Percentiles rank a stretch among this genome's conserved stretches.
phyloP scores from a whole-genome alignment of 2,329 filamentous ascomycete genomes.

The Alternaria angustiovoidea region DNA sequence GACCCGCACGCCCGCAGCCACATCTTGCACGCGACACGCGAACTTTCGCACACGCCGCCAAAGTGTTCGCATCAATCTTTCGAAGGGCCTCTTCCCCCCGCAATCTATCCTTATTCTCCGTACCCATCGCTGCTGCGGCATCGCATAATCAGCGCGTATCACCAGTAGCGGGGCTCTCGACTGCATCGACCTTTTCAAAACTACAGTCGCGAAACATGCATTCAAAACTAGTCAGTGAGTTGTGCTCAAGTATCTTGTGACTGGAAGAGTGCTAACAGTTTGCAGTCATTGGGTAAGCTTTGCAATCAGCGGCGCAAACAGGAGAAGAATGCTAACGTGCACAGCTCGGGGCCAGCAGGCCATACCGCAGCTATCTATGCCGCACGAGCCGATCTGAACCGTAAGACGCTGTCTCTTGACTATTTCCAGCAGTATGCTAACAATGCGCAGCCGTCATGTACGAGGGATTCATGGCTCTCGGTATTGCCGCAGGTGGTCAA shows the following conservation, averaged over 20 bases:
- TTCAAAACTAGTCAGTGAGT: constrained; percentile 87
- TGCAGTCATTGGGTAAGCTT: constrained; percentile 49
- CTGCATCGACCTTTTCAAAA: constrained; percentile 47
- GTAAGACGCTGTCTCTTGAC: constrained; percentile 53
- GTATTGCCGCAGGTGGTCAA: constrained; percentile 94
- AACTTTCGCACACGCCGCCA: constrained; percentile 65
- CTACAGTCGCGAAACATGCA: constrained; percentile 74
- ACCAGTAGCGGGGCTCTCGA: constrained; percentile 50
- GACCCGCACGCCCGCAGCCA: constrained; percentile 21
- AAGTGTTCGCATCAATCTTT: constrained; percentile 89
- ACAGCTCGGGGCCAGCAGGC: constrained; percentile 91
- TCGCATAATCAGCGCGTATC: constrained; percentile 69
- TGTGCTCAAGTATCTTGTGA: not conserved
- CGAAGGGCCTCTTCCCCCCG: constrained; percentile 68
- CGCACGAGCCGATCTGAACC: constrained; percentile 90
- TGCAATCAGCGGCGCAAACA: constrained; percentile 4
- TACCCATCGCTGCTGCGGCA: constrained; percentile 76
- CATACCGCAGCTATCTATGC: constrained; percentile 98
- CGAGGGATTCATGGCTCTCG: constrained; percentile 97
- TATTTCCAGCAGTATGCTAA: constrained; percentile 24
- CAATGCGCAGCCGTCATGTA: constrained; percentile 78
- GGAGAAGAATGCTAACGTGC: constrained; percentile 38
- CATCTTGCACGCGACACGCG: constrained; percentile 31
- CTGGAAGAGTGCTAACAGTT: constrained; percentile 33
- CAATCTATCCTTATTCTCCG: constrained; percentile 75